Conservation (phyloP, 2,329 filamentous ascomycete species). For the Hirsutella rhossiliensis region DNA sequence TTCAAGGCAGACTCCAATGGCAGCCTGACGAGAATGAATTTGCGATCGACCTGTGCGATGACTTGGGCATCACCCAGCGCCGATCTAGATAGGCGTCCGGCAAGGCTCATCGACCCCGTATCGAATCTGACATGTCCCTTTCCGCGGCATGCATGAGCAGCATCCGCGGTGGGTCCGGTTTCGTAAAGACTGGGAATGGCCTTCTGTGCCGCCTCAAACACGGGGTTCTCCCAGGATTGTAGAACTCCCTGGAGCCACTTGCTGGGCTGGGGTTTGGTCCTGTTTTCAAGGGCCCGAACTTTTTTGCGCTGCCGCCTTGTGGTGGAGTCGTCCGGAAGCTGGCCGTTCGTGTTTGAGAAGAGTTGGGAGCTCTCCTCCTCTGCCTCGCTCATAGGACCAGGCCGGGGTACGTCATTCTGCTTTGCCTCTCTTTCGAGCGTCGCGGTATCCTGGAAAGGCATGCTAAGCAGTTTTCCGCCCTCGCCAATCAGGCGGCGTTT, state of each 20-base stretch:
- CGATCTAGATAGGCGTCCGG: constrained; percentile 46
- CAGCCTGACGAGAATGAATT: constrained; percentile 70
- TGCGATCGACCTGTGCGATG: constrained; percentile 75
- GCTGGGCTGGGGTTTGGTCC: constrained; percentile 10
- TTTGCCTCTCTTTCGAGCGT: not conserved
- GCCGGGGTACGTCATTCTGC: not conserved
- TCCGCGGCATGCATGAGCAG: constrained; percentile 3
- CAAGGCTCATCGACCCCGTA: constrained; percentile 13
- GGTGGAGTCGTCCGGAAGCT: not conserved
- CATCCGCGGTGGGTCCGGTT: not conserved
- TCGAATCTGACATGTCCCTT: constrained; percentile 15
- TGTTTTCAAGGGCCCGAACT: constrained; percentile 1
- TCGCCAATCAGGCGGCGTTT: constrained; percentile 22
- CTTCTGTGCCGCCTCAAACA: constrained; percentile 45
- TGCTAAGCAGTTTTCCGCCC: constrained; percentile 27
- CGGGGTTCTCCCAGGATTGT: constrained; percentile 60
- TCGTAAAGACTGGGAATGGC: constrained; percentile 29
- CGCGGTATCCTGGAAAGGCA: constrained; percentile 29
- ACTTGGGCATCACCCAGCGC: constrained; percentile 49
- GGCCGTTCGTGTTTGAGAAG: not conserved
- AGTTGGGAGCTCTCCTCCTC: not conserved
- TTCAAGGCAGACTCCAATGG: constrained; percentile 9
- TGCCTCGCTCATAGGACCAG: not conserved
- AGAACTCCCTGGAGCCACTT: constrained; percentile 51
- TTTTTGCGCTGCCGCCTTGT: not conserved